Evolutionary conservation across 345 rosid genomes (phyloP).

Genomic region (Cardiospermum halicacabum): DNA sequence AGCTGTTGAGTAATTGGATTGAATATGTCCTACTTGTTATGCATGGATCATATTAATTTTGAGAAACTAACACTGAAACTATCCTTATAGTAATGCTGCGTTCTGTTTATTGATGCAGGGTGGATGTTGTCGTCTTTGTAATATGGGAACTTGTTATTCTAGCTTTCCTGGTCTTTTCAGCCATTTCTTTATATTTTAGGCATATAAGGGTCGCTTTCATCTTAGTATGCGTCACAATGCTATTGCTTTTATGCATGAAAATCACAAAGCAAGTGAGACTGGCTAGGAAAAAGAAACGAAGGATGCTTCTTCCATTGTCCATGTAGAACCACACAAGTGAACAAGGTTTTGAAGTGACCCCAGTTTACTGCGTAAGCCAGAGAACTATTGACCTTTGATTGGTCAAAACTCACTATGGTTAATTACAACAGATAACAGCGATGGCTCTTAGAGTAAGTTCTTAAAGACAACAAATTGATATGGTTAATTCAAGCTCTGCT

Average conservation of each 20-base stretch:
- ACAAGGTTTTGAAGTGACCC: constrained; percentile 1
- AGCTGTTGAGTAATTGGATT: background rate
- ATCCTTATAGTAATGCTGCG: background rate
- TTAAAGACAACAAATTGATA: constrained; percentile 19
- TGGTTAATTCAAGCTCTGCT: constrained; percentile 4
- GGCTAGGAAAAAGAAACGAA: constrained; percentile 82
- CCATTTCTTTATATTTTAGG: constrained; percentile 81
- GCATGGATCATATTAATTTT: background rate
- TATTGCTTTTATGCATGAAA: constrained; percentile 81
- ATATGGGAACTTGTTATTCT: constrained; percentile 89
- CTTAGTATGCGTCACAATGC: constrained; percentile 63
- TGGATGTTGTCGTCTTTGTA: constrained; percentile 81
- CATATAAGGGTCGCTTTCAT: constrained; percentile 62
- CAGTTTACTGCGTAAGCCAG: constrained; percentile 22
- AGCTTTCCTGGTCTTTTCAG: constrained; percentile 92
- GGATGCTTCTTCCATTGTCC: constrained; percentile 98
- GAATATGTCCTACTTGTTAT: background rate
- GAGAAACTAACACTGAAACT: background rate
- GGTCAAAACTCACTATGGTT: constrained; percentile 6
- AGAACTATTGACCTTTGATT: constrained; percentile 15
- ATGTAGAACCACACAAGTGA: constrained; percentile 40
- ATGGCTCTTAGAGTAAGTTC: constrained; percentile 9
- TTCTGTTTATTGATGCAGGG: constrained; percentile 49
- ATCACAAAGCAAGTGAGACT: constrained; percentile 73
- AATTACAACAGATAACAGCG: constrained; percentile 14